phyloP scores from a whole-genome alignment of 768 basidiomycete genomes.

The Naganishia vishniacii region DNA sequence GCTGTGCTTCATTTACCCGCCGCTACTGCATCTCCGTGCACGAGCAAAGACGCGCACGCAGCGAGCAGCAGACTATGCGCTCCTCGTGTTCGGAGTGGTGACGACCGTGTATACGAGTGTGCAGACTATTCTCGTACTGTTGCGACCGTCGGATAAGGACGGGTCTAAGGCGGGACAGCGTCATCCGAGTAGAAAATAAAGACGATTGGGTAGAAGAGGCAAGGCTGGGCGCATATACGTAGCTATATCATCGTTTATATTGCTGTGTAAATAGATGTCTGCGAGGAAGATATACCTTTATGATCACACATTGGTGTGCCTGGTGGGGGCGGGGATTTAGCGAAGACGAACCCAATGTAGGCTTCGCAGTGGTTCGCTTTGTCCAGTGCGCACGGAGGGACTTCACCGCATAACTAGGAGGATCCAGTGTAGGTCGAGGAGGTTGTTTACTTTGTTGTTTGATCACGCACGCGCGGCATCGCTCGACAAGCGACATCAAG shows the following conservation, averaged over 20 bases:
- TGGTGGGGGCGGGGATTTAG: too few relatives aligned
- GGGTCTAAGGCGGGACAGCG: background rate
- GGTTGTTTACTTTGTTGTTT: too few relatives aligned
- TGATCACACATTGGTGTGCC: too few relatives aligned
- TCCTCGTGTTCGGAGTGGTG: constrained; percentile 68
- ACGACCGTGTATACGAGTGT: constrained; percentile 72
- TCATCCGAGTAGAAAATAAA: background rate
- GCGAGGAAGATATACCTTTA: too few relatives aligned
- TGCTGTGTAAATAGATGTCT: background rate
- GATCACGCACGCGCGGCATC: too few relatives aligned
- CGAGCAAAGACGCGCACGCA: constrained; percentile 63
- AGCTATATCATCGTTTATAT: background rate
- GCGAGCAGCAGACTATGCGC: constrained; percentile 63
- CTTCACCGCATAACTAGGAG: too few relatives aligned
- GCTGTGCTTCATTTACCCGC: constrained; percentile 87
- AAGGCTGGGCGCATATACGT: background rate
- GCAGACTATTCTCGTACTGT: constrained; percentile 72
- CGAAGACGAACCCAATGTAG: too few relatives aligned
- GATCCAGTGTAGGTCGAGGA: too few relatives aligned
- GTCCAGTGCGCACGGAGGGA: too few relatives aligned
- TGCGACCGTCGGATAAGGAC: constrained; percentile 10
- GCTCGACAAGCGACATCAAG: too few relatives aligned
- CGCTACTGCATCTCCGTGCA: constrained; percentile 75
- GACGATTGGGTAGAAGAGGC: too few relatives aligned
- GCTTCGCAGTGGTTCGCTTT: too few relatives aligned